phyloP scores from a whole-genome alignment of 2,329 filamentous ascomycete genomes.

The Stachybotrys chartarum region DNA sequence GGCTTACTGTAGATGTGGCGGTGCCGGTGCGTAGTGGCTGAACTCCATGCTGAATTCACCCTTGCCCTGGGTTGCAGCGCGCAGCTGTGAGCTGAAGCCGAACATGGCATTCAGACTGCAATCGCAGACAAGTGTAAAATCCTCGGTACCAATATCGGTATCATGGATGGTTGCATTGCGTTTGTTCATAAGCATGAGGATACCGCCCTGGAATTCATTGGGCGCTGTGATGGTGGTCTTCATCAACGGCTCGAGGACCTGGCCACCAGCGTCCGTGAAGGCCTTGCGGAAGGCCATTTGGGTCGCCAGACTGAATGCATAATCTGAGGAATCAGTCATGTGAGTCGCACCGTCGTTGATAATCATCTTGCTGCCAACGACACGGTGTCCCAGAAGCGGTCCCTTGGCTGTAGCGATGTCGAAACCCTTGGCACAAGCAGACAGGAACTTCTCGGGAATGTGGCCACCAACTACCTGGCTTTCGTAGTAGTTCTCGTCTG shows the following conservation, averaged over 20 bases:
- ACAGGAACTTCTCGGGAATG: conserved; percentile 93
- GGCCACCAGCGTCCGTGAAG: conserved; percentile 72
- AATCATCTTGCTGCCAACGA: conserved; percentile 84
- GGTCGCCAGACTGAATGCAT: conserved; percentile 89
- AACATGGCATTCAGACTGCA: conserved; percentile 97
- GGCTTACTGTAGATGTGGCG: conserved; percentile 80
- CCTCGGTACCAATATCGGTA: conserved; percentile 87
- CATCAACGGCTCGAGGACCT: conserved; percentile 93
- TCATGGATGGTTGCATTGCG: conserved; percentile 91
- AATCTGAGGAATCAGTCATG: conserved; percentile 95
- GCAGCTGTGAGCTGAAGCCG: conserved; percentile 84
- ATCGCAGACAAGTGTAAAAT: conserved; percentile 88
- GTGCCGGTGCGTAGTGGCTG: conserved; percentile 84
- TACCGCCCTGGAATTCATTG: conserved; percentile 94
- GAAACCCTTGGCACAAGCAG: conserved; percentile 94
- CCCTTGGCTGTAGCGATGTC: conserved; percentile 75
- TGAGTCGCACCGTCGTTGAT: conserved; percentile 95
- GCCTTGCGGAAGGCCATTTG: conserved; percentile 96
- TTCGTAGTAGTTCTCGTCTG: conserved; percentile 76
- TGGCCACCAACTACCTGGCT: conserved; percentile 80
- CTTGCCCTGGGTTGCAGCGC: conserved; percentile 94
- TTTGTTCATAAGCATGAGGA: conserved; percentile 95
- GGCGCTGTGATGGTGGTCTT: conserved; percentile 96
- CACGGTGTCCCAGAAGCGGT: conserved; percentile 85
- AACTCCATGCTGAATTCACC: conserved; percentile 99